Evolutionary conservation across 225 moss, liverwort and hornwort species (phyloP).

Genomic region (Polytrichum formosum): DNA sequence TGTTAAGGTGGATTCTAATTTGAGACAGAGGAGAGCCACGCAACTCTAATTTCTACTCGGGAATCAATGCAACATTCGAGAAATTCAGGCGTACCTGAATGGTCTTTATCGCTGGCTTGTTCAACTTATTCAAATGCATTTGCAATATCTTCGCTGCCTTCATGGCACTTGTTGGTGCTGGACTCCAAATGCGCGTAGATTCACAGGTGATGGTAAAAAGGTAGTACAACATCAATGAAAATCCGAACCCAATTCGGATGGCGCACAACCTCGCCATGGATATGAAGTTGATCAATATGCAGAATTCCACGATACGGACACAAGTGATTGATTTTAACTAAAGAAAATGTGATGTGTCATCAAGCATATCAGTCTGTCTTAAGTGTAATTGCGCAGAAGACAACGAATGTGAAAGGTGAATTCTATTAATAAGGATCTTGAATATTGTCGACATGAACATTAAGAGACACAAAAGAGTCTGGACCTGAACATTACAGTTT

Average conservation of each 20-base stretch:
- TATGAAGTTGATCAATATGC: not conserved
- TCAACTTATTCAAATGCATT: not conserved
- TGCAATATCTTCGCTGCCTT: not conserved
- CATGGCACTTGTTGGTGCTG: not conserved
- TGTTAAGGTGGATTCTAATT: not conserved
- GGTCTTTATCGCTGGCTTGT: slow-evolving; percentile 3
- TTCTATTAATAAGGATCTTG: not conserved
- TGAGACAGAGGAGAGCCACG: not conserved
- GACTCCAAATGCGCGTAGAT: not conserved
- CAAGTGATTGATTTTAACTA: not conserved
- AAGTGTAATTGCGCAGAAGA: too few species aligned
- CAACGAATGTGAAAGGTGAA: too few species aligned
- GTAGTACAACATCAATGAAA: slow-evolving; percentile 1
- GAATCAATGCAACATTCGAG: not conserved
- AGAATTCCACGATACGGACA: not conserved
- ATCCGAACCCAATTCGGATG: not conserved
- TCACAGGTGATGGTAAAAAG: not conserved
- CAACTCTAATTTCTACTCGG: not conserved
- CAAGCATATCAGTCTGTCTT: not conserved
- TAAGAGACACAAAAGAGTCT: not conserved
- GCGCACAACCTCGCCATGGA: not conserved
- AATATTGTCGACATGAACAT: not conserved
- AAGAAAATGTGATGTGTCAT: not conserved
- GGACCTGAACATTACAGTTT: not conserved
- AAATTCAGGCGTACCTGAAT: slow-evolving; percentile 1